Conservation (phyloP, 2,329 filamentous ascomycete species). For the Rhexocercosporidium sp. region DNA sequence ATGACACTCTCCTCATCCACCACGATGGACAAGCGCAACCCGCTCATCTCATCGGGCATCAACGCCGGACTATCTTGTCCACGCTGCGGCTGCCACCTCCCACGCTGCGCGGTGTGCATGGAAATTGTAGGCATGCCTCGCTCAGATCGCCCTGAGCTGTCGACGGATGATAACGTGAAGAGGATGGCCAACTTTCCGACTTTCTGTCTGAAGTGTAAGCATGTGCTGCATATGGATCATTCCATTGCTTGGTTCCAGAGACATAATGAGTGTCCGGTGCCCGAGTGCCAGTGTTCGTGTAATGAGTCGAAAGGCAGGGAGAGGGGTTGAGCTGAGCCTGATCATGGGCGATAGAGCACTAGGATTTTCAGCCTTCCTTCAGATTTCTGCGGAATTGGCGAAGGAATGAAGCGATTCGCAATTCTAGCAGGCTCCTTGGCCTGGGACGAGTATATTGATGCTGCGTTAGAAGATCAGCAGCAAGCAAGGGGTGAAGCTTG, state of each 20-base stretch:
- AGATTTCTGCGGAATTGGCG: too few species aligned
- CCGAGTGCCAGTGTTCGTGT: conserved; percentile 70
- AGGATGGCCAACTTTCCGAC: conserved; percentile 64
- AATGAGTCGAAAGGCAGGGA: conserved; percentile 28
- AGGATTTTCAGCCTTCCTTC: too few species aligned
- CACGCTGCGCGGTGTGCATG: conserved; percentile 70
- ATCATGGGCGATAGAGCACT: too few species aligned
- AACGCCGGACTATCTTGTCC: conserved; percentile 68
- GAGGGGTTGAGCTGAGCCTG: not conserved
- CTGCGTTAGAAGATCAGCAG: too few species aligned
- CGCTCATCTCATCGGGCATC: conserved; percentile 62
- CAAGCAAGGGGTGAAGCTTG: too few species aligned
- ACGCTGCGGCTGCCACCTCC: conserved; percentile 69
- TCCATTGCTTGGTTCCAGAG: conserved; percentile 69
- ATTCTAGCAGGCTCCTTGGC: too few species aligned
- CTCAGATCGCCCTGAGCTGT: conserved; percentile 60
- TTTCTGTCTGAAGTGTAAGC: conserved; percentile 71
- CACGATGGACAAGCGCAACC: conserved; percentile 49
- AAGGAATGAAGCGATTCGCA: too few species aligned
- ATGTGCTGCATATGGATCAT: conserved; percentile 71
- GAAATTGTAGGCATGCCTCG: conserved; percentile 69
- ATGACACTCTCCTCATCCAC: conserved; percentile 29
- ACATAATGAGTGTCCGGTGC: conserved; percentile 70
- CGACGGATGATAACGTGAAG: conserved; percentile 53
- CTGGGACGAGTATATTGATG: too few species aligned